These are phyloP conservation scores for Nemophila menziesii DNA, from an alignment of 257 asterid genomes.

Conservation along the genomic window DNA sequence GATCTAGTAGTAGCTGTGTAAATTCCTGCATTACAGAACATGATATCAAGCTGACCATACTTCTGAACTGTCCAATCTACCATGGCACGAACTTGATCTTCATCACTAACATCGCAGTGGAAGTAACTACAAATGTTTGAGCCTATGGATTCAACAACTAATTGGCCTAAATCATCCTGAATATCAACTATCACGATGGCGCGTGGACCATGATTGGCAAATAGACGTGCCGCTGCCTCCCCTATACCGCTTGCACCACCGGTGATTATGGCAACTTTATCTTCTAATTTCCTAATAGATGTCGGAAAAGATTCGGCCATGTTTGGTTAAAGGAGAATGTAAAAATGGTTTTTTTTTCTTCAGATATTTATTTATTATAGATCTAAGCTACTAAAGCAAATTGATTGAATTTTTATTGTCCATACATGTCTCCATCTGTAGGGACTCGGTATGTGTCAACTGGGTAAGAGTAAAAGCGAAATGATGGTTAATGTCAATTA, in stretches of 20 bases:
- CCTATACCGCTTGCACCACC: constrained; percentile 30
- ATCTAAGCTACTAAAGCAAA: no score
- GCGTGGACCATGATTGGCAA: constrained; percentile 13
- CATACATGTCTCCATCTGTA: no score
- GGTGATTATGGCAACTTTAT: constrained; percentile 24
- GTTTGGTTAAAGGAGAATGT: neutral
- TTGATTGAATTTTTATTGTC: no score
- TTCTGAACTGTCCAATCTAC: constrained; percentile 8
- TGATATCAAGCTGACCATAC: constrained; percentile 18
- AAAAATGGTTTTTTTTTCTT: no score
- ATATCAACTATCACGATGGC: constrained; percentile 19
- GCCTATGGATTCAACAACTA: constrained; percentile 12
- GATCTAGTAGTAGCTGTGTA: neutral
- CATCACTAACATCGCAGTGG: constrained; percentile 18
- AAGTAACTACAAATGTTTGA: constrained; percentile 4
- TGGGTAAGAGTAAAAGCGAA: no score
- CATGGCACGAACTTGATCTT: constrained; percentile 12
- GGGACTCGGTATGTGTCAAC: no score
- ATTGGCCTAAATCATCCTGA: constrained; percentile 16
- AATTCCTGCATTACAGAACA: constrained; percentile 22
- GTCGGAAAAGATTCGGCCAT: neutral
- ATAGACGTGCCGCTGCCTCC: constrained; percentile 17
- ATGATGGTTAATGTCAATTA: no score
- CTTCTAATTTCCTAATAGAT: constrained; percentile 8
- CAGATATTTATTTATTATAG: no score